phyloP scores from a whole-genome alignment of 2,329 filamentous ascomycete species.

The Scytalidium sp. region DNA sequence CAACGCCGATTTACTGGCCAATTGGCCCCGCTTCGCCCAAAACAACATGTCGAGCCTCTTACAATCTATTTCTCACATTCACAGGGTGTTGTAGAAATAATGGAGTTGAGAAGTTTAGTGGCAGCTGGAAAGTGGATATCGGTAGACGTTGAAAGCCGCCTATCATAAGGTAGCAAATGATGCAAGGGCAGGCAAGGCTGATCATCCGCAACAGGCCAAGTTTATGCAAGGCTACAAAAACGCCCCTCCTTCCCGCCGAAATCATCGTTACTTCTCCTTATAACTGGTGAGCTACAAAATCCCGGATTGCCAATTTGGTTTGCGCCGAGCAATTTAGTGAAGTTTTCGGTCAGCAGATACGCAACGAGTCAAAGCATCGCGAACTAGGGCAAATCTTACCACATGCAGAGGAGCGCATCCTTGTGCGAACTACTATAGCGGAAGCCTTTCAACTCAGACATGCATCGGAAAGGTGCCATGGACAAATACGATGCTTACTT shows the following conservation, averaged over 20 bases:
- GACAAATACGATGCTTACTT: too few relatives aligned
- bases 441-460: too few relatives aligned
- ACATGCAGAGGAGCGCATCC: too few relatives aligned
- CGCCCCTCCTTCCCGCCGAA: neutral
- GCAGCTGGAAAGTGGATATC: neutral
- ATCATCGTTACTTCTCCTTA: neutral
- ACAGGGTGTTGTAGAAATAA: neutral
- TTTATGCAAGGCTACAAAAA: neutral
- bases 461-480: too few relatives aligned
- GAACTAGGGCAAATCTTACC: too few relatives aligned
- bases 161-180: neutral
- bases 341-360: neutral
- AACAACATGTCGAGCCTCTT: constrained; percentile 11
- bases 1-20: constrained; percentile 5
- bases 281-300: neutral
- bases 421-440: too few relatives aligned
- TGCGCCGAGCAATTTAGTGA: neutral
- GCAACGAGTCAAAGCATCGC: too few relatives aligned
- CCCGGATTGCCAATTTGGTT: neutral
- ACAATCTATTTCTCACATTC: too few relatives aligned
- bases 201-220: neutral
- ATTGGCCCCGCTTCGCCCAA: constrained; percentile 9
- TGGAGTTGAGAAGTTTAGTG: neutral
- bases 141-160: neutral
- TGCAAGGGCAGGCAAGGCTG: neutral